Evolutionary conservation across 176 grass and related monocot species (phyloP).

Genomic region (Aechmea fasciata): DNA sequence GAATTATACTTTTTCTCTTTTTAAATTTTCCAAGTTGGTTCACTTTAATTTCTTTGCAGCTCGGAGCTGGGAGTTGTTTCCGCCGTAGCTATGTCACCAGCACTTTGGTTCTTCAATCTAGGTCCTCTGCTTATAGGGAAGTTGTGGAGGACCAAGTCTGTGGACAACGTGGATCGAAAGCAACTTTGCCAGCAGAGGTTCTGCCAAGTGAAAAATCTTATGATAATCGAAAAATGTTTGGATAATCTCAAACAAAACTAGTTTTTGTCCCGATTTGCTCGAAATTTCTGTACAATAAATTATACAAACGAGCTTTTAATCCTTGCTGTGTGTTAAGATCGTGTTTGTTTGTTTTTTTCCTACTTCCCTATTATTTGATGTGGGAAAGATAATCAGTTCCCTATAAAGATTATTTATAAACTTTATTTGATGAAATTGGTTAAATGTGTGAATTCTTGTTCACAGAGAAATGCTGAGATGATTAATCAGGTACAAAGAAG

Average conservation of each 20-base stretch:
- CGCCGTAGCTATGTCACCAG: neutral
- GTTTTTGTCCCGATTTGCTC: neutral
- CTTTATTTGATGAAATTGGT: constrained; percentile 4
- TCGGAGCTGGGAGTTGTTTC: constrained; percentile 3
- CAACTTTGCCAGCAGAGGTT: neutral
- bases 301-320: neutral
- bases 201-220: neutral
- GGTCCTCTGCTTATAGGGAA: neutral
- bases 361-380: neutral
- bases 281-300: neutral
- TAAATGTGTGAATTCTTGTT: neutral
- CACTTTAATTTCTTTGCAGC: neutral
- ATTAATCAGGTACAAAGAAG: constrained; percentile 7
- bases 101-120: neutral
- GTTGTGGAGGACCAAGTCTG: neutral
- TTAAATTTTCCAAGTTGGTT: too few species aligned
- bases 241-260: neutral
- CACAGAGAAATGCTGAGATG: neutral
- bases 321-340: neutral
- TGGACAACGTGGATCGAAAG: neutral
- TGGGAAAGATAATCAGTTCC: neutral
- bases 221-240: neutral
- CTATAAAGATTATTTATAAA: neutral
- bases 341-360: neutral
- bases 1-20: too few species aligned